These are phyloP conservation scores for Phytophthora colocasiae DNA, from an alignment of 352 stramenopile genomes.

Conservation along the genomic window DNA sequence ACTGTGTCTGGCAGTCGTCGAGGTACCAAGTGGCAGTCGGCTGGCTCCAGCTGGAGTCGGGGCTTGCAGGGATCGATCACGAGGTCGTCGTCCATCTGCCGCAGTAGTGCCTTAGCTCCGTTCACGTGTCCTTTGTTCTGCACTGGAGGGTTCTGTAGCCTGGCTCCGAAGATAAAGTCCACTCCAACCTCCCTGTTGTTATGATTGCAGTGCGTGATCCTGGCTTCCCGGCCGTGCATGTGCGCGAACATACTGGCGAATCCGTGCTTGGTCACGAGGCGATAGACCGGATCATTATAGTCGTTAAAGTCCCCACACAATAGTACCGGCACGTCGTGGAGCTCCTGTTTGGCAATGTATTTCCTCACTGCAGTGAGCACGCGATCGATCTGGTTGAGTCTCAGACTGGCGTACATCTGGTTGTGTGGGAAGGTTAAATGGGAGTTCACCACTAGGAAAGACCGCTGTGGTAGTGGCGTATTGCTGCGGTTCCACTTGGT, in stretches of 20 bases:
- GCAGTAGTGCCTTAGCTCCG: neutral
- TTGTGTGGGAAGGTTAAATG: conserved; percentile 88
- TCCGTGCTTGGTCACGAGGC: conserved; percentile 73
- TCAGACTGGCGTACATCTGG: conserved; percentile 80
- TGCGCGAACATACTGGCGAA: conserved; percentile 81
- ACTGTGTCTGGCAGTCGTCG: conserved; percentile 66
- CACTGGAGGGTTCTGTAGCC: conserved; percentile 35
- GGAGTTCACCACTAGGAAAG: conserved; percentile 85
- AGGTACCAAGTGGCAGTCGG: conserved; percentile 68
- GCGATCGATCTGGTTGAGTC: conserved; percentile 82
- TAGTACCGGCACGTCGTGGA: conserved; percentile 76
- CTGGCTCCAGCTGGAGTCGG: conserved; percentile 62
- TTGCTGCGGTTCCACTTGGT: conserved; percentile 78
- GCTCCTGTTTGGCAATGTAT: conserved; percentile 66
- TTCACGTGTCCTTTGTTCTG: neutral
- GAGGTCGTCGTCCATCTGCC: conserved; percentile 14
- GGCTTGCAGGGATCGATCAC: neutral
- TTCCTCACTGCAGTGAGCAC: conserved; percentile 75
- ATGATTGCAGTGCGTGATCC: conserved; percentile 90
- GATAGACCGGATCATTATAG: conserved; percentile 84
- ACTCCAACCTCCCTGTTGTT: conserved; percentile 90
- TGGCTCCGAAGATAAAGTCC: conserved; percentile 86
- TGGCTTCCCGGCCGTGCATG: conserved; percentile 77
- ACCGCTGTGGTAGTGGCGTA: conserved; percentile 61
- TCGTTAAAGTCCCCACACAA: conserved; percentile 91